A percentile compares a stretch with the other conserved stretches of the same genome.
phyloP scores from a whole-genome alignment of 2,329 filamentous ascomycete species.

The Fusarium abutilonis region DNA sequence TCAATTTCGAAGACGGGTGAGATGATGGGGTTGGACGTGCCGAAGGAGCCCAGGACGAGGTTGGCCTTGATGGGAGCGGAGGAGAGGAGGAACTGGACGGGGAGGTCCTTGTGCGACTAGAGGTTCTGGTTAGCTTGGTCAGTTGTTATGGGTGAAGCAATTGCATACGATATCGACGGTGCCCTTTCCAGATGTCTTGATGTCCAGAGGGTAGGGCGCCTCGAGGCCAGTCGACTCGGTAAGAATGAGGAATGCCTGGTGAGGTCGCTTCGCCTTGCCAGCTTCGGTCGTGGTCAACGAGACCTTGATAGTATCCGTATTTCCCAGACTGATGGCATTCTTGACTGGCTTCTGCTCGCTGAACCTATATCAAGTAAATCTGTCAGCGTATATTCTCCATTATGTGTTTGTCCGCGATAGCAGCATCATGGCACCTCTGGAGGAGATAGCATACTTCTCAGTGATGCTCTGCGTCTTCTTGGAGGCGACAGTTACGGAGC shows the following conservation, averaged over 20 bases:
- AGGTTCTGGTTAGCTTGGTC: constrained; percentile 42
- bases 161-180: constrained; percentile 80
- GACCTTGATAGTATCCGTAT: constrained; percentile 81
- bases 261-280: constrained; percentile 81
- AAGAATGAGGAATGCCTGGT: constrained; percentile 91
- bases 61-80: constrained; percentile 77
- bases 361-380: constrained; percentile 59
- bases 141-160: background rate
- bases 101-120: constrained; percentile 91
- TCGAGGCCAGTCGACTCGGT: constrained; percentile 83
- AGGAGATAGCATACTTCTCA: constrained; percentile 67
- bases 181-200: constrained; percentile 90
- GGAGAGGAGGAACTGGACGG: constrained; percentile 78
- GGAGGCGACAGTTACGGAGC: constrained; percentile 69
- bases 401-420: background rate
- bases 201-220: constrained; percentile 81
- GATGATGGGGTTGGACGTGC: constrained; percentile 73
- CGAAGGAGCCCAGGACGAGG: constrained; percentile 87
- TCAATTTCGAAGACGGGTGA: constrained; percentile 77
- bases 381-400: constrained; percentile 37
- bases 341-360: constrained; percentile 67
- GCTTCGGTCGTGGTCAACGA: constrained; percentile 82
- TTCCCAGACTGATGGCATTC: constrained; percentile 71
- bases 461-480: constrained; percentile 72
- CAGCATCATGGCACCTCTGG: constrained; percentile 33